Percentiles rank a stretch among this genome's conserved stretches.
Conservation (phyloP, 768 basidiomycete genomes). For the Pleurotus djamor region DNA sequence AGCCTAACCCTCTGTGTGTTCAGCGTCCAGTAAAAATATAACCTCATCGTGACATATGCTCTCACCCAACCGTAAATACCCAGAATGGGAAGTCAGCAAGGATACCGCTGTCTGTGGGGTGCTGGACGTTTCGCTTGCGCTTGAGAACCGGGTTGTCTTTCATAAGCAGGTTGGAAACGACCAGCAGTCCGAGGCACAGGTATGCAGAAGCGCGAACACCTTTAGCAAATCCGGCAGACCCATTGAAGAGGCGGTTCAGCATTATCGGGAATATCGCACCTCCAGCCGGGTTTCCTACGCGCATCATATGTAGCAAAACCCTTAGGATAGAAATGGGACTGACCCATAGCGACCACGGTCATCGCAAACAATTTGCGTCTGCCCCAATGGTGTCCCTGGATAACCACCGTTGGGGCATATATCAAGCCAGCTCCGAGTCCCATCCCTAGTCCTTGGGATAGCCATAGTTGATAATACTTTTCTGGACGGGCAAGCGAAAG, state of each 20-base stretch:
- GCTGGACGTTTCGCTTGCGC: neutral
- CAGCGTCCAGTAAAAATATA: conserved; percentile 4
- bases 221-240: conserved; percentile 23
- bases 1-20: conserved; percentile 27
- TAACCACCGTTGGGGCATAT: conserved; percentile 34
- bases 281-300: conserved; percentile 33
- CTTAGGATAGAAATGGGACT: neutral
- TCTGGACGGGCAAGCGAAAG: neutral
- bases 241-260: conserved; percentile 17
- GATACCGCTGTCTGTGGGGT: conserved; percentile 21
- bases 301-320: too few species aligned
- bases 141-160: conserved; percentile 19
- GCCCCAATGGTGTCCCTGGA: conserved; percentile 36
- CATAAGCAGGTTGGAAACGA: conserved; percentile 30
- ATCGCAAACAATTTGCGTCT: conserved; percentile 27
- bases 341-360: conserved; percentile 23
- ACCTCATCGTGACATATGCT: too few species aligned
- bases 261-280: conserved; percentile 30
- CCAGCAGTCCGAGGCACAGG: conserved; percentile 24
- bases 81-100: conserved; percentile 36
- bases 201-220: conserved; percentile 32
- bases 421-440: conserved; percentile 42
- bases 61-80: conserved; percentile 32
- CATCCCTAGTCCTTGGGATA: conserved; percentile 38
- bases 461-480: conserved; percentile 27